A percentile compares a stretch with the other conserved stretches of the same genome.
These are phyloP conservation scores for Nigrospora osmanthi DNA, from an alignment of 2,329 filamentous ascomycete species.

Conservation along the genomic window DNA sequence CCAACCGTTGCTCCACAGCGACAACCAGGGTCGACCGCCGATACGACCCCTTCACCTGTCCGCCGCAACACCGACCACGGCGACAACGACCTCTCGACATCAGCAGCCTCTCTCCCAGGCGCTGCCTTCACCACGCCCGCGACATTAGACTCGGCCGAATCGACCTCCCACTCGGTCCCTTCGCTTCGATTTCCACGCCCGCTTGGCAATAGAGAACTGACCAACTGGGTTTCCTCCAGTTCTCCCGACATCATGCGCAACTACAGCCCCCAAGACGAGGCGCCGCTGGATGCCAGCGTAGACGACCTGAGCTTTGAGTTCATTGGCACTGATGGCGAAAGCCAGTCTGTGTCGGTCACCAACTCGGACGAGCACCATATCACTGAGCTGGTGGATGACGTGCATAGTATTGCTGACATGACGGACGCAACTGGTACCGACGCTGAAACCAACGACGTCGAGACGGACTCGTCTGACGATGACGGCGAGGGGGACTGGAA, in stretches of 20 bases:
- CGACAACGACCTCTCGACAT: too few species aligned
- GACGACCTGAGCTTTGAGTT: slow-evolving; percentile 51
- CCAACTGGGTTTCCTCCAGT: slow-evolving; percentile 52
- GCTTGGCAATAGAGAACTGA: slow-evolving; percentile 45
- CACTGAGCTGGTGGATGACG: slow-evolving; percentile 32
- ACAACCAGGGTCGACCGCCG: slow-evolving; percentile 12
- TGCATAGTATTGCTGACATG: slow-evolving; percentile 33
- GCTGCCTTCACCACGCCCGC: too few species aligned
- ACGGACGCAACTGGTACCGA: slow-evolving; percentile 36
- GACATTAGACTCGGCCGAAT: too few species aligned
- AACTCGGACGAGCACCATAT: slow-evolving; percentile 40
- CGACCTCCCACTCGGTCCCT: slow-evolving; percentile 30
- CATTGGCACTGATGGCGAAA: slow-evolving; percentile 46
- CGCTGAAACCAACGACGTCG: slow-evolving; percentile 34
- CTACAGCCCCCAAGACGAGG: slow-evolving; percentile 28
- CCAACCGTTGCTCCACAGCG: slow-evolving; percentile 16
- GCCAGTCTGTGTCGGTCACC: slow-evolving; percentile 40
- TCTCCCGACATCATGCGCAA: slow-evolving; percentile 48
- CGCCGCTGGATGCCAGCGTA: slow-evolving; percentile 34
- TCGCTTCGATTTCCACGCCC: slow-evolving; percentile 49
- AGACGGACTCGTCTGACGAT: slow-evolving; percentile 28
- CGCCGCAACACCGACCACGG: slow-evolving; percentile 1
- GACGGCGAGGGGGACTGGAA: slow-evolving; percentile 10
- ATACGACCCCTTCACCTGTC: slow-evolving; percentile 8
- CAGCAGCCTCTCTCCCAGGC: too few species aligned